Percentiles rank a stretch among this genome's conserved stretches.
Conservation (phyloP, 2,329 filamentous ascomycete species). For the Aspergillus pseudonomiae region DNA sequence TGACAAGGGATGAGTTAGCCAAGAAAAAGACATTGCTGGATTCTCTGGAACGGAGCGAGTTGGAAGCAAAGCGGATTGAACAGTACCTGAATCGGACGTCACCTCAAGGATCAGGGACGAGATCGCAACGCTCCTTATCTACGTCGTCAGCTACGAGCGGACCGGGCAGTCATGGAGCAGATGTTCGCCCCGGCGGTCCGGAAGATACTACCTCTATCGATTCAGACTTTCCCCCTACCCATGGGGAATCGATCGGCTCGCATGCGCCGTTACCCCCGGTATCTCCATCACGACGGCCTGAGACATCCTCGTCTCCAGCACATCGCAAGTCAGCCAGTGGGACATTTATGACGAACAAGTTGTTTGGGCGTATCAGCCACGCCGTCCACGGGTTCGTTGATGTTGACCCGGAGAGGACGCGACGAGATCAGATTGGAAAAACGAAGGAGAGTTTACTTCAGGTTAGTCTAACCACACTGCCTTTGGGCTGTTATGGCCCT, state of each 20-base stretch:
- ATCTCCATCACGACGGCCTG: conserved; percentile 52
- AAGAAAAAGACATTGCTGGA: conserved; percentile 84
- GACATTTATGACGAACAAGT: conserved; percentile 89
- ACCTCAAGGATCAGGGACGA: conserved; percentile 42
- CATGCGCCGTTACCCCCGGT: conserved; percentile 74
- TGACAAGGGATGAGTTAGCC: conserved; percentile 88
- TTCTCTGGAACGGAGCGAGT: conserved; percentile 88
- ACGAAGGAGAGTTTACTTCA: conserved; percentile 81
- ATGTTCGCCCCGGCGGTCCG: conserved; percentile 58
- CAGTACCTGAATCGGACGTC: conserved; percentile 75
- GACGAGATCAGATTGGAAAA: conserved; percentile 92
- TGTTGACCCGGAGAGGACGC: conserved; percentile 89
- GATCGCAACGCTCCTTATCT: conserved; percentile 69
- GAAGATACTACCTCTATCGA: conserved; percentile 91
- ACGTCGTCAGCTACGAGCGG: conserved; percentile 53
- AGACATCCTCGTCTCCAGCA: conserved; percentile 41
- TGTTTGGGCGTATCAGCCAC: conserved; percentile 93
- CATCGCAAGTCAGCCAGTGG: conserved; percentile 83
- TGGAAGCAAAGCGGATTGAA: conserved; percentile 89
- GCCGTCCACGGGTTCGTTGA: conserved; percentile 96
- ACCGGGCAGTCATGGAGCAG: conserved; percentile 41
- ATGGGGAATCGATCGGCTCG: conserved; percentile 67
- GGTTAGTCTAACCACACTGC: conserved; percentile 35
- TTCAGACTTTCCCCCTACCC: conserved; percentile 91
- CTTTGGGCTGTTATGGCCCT: neutral